Conservation (phyloP, 352 stramenopile species). For the Pythium guiyangense region DNA sequence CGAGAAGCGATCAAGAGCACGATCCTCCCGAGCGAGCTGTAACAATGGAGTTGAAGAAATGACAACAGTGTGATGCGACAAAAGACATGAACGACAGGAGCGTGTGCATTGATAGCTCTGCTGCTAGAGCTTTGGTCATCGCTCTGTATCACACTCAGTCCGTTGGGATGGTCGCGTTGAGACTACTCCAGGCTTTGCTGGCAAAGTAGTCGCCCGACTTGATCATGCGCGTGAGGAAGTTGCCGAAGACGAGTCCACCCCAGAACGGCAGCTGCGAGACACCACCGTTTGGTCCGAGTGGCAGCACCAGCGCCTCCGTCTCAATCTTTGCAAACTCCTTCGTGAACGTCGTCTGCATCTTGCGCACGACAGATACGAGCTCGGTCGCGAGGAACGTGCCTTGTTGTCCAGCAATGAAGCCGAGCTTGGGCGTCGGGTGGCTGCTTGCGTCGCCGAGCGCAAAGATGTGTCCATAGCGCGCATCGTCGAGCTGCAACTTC, state of each 20-base stretch:
- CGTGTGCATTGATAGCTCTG: too few species aligned
- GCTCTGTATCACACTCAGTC: too few species aligned
- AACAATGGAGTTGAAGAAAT: too few species aligned
- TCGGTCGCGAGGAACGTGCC: slow-evolving; percentile 34
- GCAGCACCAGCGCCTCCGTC: slow-evolving; percentile 30
- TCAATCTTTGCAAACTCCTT: slow-evolving; percentile 18
- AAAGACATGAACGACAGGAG: too few species aligned
- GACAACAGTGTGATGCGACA: too few species aligned
- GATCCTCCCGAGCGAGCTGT: too few species aligned
- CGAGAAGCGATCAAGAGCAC: too few species aligned
- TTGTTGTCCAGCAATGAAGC: slow-evolving; percentile 32
- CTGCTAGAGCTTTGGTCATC: too few species aligned
- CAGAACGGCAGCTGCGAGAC: slow-evolving; percentile 48
- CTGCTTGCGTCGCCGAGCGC: slow-evolving; percentile 50
- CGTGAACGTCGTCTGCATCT: slow-evolving; percentile 14
- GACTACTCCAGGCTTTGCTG: slow-evolving; percentile 24
- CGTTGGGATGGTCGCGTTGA: slow-evolving; percentile 23
- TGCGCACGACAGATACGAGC: slow-evolving; percentile 22
- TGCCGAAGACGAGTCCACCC: slow-evolving; percentile 41
- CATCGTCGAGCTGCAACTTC: slow-evolving; percentile 36
- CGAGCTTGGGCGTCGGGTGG: slow-evolving; percentile 41
- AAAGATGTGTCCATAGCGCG: slow-evolving; percentile 43
- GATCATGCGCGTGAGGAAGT: slow-evolving; percentile 41
- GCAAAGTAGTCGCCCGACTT: slow-evolving; percentile 51
- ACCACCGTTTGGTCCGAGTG: slow-evolving; percentile 47